These are phyloP conservation scores for Penicillium corylophilum DNA, from an alignment of 2,329 filamentous ascomycete species.

Conservation along the genomic window DNA sequence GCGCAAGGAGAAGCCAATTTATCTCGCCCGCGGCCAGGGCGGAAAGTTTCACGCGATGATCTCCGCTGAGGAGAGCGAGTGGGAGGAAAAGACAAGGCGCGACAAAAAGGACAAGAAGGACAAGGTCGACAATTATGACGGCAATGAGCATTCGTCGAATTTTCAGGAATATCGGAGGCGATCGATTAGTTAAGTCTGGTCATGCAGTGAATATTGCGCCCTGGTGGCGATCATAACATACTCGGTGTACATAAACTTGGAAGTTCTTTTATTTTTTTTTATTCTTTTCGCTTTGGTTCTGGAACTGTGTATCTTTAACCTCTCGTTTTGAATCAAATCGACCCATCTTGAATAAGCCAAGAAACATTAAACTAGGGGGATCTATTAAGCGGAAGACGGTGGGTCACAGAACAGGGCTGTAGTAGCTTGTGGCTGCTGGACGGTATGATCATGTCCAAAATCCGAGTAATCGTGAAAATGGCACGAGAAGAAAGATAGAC, in stretches of 20 bases:
- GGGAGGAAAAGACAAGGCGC: constrained; percentile 44
- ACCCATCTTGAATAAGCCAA: not conserved
- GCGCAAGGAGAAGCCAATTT: constrained; percentile 57
- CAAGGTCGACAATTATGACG: constrained; percentile 11
- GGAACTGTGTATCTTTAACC: not conserved
- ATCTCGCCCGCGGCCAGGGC: constrained; percentile 53
- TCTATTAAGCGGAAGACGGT: not conserved
- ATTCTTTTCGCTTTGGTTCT: not conserved
- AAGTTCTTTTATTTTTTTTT: not conserved
- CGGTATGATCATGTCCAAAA: not conserved
- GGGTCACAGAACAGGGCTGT: not conserved
- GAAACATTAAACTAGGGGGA: not conserved
- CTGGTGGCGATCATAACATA: constrained; percentile 1
- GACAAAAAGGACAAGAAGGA: constrained; percentile 33
- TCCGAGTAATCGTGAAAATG: not conserved
- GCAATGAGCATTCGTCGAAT: constrained; percentile 26
- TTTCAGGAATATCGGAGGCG: constrained; percentile 49
- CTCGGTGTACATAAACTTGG: constrained; percentile 3
- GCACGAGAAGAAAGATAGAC: not conserved
- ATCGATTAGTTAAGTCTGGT: constrained; percentile 25
- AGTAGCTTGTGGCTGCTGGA: not conserved
- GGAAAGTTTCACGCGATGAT: constrained; percentile 53
- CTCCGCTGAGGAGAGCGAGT: constrained; percentile 51
- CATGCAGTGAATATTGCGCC: not conserved
- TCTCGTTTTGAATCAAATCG: not conserved